phyloP scores from a whole-genome alignment of 2,329 filamentous ascomycete species.

The Scedosporium minutisporum region DNA sequence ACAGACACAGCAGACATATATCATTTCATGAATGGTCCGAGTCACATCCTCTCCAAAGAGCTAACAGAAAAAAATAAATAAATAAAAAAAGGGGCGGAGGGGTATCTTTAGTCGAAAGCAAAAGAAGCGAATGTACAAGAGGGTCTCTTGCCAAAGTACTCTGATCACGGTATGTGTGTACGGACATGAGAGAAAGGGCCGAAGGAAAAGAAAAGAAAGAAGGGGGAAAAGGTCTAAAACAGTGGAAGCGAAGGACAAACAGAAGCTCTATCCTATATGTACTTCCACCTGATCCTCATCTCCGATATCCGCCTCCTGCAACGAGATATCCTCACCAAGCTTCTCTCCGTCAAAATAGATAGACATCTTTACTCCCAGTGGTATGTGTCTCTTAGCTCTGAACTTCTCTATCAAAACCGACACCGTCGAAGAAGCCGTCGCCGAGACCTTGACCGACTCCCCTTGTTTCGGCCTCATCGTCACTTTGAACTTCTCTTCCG shows the following conservation, averaged over 20 bases:
- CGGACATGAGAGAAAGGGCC: neutral
- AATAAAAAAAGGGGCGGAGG: too few relatives aligned
- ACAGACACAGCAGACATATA: too few relatives aligned
- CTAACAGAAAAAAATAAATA: too few relatives aligned
- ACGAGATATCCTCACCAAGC: slow-evolving; percentile 48
- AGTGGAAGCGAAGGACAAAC: neutral
- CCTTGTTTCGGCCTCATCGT: slow-evolving; percentile 43
- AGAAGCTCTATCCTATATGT: slow-evolving; percentile 30
- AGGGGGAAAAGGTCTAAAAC: neutral
- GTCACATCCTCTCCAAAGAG: too few relatives aligned
- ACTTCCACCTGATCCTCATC: slow-evolving; percentile 72
- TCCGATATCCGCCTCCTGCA: slow-evolving; percentile 61
- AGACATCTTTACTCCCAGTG: slow-evolving; percentile 41
- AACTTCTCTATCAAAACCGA: slow-evolving; percentile 54
- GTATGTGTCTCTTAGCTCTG: slow-evolving; percentile 41
- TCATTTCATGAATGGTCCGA: too few relatives aligned
- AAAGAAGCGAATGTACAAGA: too few relatives aligned
- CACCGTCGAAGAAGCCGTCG: slow-evolving; percentile 46
- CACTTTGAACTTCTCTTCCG: slow-evolving; percentile 34
- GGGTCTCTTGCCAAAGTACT: too few relatives aligned
- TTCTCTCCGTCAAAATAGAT: slow-evolving; percentile 69
- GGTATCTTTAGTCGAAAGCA: too few relatives aligned
- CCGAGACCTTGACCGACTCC: slow-evolving; percentile 40
- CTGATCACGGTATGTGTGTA: too few relatives aligned
- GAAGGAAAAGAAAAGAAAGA: neutral